Conservation (phyloP, 2,329 filamentous ascomycete genomes). For the Verticillium dahliae region DNA sequence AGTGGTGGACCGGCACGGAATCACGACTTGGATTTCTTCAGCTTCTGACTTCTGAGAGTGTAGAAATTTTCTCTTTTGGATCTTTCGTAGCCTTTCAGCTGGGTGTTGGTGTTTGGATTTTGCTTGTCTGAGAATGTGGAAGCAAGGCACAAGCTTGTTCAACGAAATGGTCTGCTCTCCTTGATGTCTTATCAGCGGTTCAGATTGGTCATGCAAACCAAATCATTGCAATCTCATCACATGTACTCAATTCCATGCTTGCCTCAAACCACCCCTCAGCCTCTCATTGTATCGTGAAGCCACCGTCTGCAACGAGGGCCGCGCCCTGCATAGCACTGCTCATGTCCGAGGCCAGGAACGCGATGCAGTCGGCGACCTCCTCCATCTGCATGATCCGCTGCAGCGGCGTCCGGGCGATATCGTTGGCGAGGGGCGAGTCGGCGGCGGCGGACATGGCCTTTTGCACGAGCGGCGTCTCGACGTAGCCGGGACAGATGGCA, state of each 20-base stretch:
- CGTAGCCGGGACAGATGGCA: slow-evolving; percentile 50
- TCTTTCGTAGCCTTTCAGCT: not conserved
- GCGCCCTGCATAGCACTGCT: slow-evolving; percentile 46
- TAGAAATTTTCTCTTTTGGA: not conserved
- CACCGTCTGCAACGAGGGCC: slow-evolving; percentile 39
- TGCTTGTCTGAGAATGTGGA: not conserved
- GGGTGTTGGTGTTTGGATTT: not conserved
- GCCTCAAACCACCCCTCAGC: not conserved
- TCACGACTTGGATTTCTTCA: slow-evolving; percentile 33
- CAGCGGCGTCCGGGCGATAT: slow-evolving; percentile 38
- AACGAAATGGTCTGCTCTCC: no score
- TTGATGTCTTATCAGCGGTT: no score
- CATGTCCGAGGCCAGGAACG: slow-evolving; percentile 44
- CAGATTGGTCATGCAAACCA: not conserved
- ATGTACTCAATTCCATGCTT: not conserved
- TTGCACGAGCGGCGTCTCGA: slow-evolving; percentile 32
- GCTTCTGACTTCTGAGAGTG: slow-evolving; percentile 19
- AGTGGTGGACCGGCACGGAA: slow-evolving; percentile 18
- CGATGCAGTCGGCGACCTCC: slow-evolving; percentile 47
- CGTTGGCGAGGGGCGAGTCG: slow-evolving; percentile 23
- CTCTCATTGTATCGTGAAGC: slow-evolving; percentile 23
- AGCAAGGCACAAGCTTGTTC: not conserved
- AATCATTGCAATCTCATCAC: not conserved
- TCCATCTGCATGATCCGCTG: slow-evolving; percentile 39
- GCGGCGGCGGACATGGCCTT: slow-evolving; percentile 14